Base-by-base conservation (phyloP, 1,139 yeast species). In the Geotrichum candidum region DNA sequence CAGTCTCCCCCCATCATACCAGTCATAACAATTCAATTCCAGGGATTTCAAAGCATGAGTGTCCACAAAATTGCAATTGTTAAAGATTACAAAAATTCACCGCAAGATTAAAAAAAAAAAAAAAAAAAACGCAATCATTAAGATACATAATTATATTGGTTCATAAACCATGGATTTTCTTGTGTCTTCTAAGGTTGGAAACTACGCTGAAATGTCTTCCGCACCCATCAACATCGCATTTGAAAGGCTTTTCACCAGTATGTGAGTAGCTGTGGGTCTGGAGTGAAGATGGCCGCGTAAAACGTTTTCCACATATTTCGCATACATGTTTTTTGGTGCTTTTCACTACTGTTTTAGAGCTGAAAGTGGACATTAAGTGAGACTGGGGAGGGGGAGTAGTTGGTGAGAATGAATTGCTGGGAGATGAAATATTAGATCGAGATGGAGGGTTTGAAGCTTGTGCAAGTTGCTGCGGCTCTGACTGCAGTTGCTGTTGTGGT, bases 241-340 rank as follows among this genome's bases (percentile, higher is more conserved):
- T 76, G 75, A 82, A 88, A 31, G 94, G 90, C 73, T 88, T 88
- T 70, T 88, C 94, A 4, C 96, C 96, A 0, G 96, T 89, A 72
- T 90, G 97, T 2, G 90, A 85, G 72, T 88, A 86, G 74, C 83
- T 80, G 74, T 90, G 96, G 3, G 94, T 89, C 68, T 84, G 87
- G 63, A 90, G 77, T 1, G 94, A 87, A 11, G 90, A 85, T 1
- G 96, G 96, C 63, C 96, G 79, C 60, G 88, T 86, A 76, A 90
- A 90, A 57, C 84, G 84, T 72, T 89, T 89, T 60, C 83, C 81
- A 73, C 97, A 90, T n/a, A 84, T 79, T 35, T 80, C 76, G 72
- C 96, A 90, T 57, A 81, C 72, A 66, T 76, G 77, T 66, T 70
- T 70, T 67, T 70, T 70, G 50, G 68, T 59, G 31, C 68, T 65